Evolutionary conservation across 179 eudicot species (phyloP), one percentile per base, ranked within the genome.

Genomic region (Silene coronaria): DNA sequence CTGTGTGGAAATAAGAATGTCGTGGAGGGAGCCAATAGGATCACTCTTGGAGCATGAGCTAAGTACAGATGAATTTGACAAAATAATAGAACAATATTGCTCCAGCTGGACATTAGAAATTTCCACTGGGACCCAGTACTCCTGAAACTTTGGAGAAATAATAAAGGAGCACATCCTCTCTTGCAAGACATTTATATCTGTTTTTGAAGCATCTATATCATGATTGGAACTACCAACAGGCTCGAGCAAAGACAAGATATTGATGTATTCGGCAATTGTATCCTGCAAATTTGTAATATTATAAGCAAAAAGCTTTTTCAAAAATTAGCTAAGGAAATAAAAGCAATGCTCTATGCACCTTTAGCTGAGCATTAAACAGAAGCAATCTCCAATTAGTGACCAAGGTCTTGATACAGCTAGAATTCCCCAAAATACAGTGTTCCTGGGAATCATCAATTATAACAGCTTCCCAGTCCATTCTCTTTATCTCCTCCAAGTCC

Each of bases 91-190:
- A 70, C 96, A 96, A 82, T 96, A 96, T 67, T 85, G 96, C 83
- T 96, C 99, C 72, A 96, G 99, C 85, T 96, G 99, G 75, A 87
- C 85, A 76, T 89, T 84, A 38, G 99, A 93, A 65, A 90, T 71
- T 79, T 82, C 85, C 27, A 85, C 92, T 16, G 99, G 99, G 74
- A 96, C 91, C 99, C 96, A 96, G 75, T 86, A 96, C 81, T 96
- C 99, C 48, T 85, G 69, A 78, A 86, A 91, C 76, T 84, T 91
- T 42, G 91, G 83, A 82, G 73, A 83, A 17, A 84, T 83, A 67
- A 82, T 70, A 76, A 80, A 83, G 34, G 76, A 75, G 38, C 86
- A 89, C 79, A 91, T 73, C 53, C 82, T 85, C 72, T 87, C 90
- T 85, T 80, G 87, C 80, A 88, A 75, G 30, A 78, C 71, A 75